A percentile compares a stretch with the other conserved stretches of the same genome.
Conservation (phyloP, 805 yeast species). For the Priceomyces carsonii region DNA sequence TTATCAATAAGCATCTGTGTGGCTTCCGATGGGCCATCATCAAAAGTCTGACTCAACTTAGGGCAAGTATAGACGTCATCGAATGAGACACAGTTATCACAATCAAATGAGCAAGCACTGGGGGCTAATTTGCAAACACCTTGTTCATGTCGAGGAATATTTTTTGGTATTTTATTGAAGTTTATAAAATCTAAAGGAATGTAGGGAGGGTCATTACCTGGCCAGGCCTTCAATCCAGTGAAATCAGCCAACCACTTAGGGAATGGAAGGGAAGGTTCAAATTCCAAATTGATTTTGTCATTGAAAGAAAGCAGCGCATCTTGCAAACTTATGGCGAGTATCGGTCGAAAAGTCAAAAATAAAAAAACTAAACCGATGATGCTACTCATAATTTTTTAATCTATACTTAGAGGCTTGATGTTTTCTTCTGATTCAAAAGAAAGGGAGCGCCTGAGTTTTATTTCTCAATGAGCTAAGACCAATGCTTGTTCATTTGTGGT, state of each 20-base stretch:
- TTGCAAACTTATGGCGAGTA: not conserved
- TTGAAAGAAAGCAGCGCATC: no score
- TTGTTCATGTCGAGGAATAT: conserved; percentile 47
- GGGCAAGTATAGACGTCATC: conserved; percentile 82
- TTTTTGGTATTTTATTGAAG: conserved; percentile 48
- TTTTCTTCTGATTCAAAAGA: no score
- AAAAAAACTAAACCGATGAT: not conserved
- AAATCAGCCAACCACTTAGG: conserved; percentile 79
- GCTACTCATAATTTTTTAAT: no score
- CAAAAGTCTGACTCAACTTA: conserved; percentile 81
- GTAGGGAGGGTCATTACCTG: conserved; percentile 84
- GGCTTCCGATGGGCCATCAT: conserved; percentile 86
- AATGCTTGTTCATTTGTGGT: not conserved
- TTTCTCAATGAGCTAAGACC: not conserved
- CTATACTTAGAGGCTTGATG: no score
- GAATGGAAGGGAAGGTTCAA: conserved; percentile 44
- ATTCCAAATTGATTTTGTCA: no score
- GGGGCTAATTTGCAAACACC: conserved; percentile 60
- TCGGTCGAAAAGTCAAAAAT: not conserved
- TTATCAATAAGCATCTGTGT: conserved; percentile 60
- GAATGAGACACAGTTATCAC: conserved; percentile 70
- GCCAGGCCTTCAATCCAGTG: conserved; percentile 81
- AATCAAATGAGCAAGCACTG: conserved; percentile 75
- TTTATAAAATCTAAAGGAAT: conserved; percentile 76
- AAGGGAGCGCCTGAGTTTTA: no score